Percentiles rank a stretch among this genome's conserved stretches.
These are phyloP conservation scores for Aureobasidium musti DNA, from an alignment of 2,329 filamentous ascomycete species.

Conservation along the genomic window DNA sequence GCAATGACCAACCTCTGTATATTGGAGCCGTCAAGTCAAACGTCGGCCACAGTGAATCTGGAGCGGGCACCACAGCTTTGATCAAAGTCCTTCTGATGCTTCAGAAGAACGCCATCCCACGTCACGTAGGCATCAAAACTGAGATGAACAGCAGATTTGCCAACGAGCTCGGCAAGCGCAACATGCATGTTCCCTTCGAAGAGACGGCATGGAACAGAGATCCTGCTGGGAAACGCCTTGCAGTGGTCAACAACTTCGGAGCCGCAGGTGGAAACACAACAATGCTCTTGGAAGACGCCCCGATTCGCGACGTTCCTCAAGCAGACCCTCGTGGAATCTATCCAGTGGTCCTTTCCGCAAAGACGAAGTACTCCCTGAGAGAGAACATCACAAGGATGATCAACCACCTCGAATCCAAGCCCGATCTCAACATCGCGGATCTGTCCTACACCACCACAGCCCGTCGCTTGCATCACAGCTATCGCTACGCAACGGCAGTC, in stretches of 20 bases:
- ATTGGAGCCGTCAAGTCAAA: slow-evolving; percentile 38
- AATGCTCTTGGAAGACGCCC: slow-evolving; percentile 64
- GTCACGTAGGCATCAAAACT: slow-evolving; percentile 67
- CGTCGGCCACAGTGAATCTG: slow-evolving; percentile 38
- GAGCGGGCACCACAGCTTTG: slow-evolving; percentile 54
- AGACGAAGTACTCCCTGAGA: slow-evolving; percentile 51
- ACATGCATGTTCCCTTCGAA: not conserved
- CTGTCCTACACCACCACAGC: not conserved
- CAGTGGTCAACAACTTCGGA: slow-evolving; percentile 67
- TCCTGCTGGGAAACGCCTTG: slow-evolving; percentile 40
- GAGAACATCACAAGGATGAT: slow-evolving; percentile 52
- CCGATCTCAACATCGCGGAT: not conserved
- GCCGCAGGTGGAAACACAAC: slow-evolving; percentile 73
- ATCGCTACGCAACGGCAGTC: not conserved
- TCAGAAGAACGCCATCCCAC: slow-evolving; percentile 63
- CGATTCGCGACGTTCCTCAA: slow-evolving; percentile 40
- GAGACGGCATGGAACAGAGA: not conserved
- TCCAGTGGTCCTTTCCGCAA: slow-evolving; percentile 61
- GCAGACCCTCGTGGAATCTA: slow-evolving; percentile 59
- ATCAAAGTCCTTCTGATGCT: slow-evolving; percentile 68
- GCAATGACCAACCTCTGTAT: not conserved
- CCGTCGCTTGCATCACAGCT: not conserved
- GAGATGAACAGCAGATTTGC: slow-evolving; percentile 54
- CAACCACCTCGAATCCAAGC: not conserved
- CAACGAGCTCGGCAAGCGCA: slow-evolving; percentile 20